phyloP scores from a whole-genome alignment of 345 rosid genomes.

The Adansonia digitata region DNA sequence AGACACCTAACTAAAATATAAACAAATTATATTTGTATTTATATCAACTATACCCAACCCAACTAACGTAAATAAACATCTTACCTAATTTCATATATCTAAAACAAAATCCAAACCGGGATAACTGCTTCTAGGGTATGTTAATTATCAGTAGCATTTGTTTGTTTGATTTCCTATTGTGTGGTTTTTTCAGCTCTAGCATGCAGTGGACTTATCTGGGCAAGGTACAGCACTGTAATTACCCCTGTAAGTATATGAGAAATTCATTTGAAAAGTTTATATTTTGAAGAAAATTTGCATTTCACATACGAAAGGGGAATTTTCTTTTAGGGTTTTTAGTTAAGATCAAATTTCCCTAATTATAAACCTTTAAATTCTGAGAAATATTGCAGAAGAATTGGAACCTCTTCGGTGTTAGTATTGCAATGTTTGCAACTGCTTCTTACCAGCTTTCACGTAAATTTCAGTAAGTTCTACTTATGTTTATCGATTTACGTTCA shows the following conservation, averaged over 20 bases:
- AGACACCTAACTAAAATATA: too few relatives aligned
- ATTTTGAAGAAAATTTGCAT: not conserved
- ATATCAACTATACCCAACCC: too few relatives aligned
- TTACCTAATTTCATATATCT: too few relatives aligned
- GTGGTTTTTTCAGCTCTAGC: constrained; percentile 16
- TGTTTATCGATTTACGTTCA: too few relatives aligned
- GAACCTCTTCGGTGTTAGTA: constrained; percentile 38
- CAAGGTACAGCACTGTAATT: constrained; percentile 23
- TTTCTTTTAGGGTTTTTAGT: too few relatives aligned
- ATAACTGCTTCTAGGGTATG: too few relatives aligned
- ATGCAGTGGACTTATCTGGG: constrained; percentile 25
- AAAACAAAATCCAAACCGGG: too few relatives aligned
- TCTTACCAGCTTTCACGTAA: constrained; percentile 41
- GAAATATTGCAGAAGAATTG: constrained; percentile 36
- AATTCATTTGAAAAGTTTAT: not conserved
- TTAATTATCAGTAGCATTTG: not conserved
- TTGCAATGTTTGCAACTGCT: constrained; percentile 36
- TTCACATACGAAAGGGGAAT: not conserved
- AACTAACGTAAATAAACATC: too few relatives aligned
- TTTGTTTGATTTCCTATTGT: not conserved
- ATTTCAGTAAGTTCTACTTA: constrained; percentile 26
- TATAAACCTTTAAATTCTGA: not conserved
- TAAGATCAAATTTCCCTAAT: not conserved
- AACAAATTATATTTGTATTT: too few relatives aligned
- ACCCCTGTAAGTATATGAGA: constrained; percentile 16